Base-by-base conservation (phyloP, 768 basidiomycete genomes). In the Phylloporus scabripes region DNA sequence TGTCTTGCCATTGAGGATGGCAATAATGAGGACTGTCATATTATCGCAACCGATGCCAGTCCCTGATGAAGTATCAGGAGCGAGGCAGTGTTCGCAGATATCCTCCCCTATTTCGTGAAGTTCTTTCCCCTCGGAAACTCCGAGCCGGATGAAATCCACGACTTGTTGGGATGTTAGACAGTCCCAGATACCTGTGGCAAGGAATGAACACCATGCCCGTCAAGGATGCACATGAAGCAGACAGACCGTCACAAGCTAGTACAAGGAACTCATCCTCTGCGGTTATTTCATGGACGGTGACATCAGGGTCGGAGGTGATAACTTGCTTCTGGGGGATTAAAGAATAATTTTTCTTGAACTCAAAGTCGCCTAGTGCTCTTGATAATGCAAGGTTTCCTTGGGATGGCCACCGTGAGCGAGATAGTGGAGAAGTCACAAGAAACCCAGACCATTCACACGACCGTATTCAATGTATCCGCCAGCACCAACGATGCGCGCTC, bases 31-130 rank as follows among this genome's bases (percentile, higher is more conserved):
- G 42, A 96, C 74, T 0, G 96, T 99, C 96, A 99, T 99, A 73
- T 99, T 98, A 72, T 99, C 96, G 66, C 95, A 97, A 17, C 96
- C 96, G 54, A 97, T 90, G 11, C 96, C 96, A 38, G 82, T 82
- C 42, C 89, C 90, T 31, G 87, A 87, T 20, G 86, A 85, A 1
- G 90, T 89, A 64, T 96, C 92, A 1, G 94, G 94, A 20, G 96
- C 94, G 41, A 97, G 77, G 62, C 96, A 98, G 57, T 87, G 85
- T 51, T 91, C 87, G 68, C 94, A 95, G 57, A 97, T 83, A 60
- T 82, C 77, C 67, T 95, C 92, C 59, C 86, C 82, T 51, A 98
- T 90, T 64, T 93, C 85, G n/a, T 70, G 56, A 7, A 98, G 78
- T 45, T 82, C 74, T 60, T 83, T 87, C 34, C 86, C 85, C 59